Base-by-base conservation (phyloP, 2,329 filamentous ascomycete genomes). In the Thermoascus crustaceus region DNA sequence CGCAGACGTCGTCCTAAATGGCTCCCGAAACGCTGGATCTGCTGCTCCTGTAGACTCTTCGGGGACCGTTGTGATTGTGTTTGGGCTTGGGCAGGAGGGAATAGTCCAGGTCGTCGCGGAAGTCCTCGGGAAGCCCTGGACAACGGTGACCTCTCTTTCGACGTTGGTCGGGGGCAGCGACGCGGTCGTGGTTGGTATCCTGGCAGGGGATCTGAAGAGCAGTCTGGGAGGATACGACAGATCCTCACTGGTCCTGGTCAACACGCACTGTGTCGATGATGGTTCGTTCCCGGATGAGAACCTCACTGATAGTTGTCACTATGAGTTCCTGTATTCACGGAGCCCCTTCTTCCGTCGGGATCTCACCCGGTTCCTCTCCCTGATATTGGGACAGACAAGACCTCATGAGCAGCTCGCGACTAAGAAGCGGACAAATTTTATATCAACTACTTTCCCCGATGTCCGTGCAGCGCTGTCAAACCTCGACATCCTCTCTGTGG, bases 361-460 rank as follows among this genome's bases (percentile, higher is more conserved):
- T 53, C 66, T 91, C 30, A 77, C 84, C 7, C 76, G 85, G 23
- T 91, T 88, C 53, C 73, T 87, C 17, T 83, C 84, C 4, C 80
- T 91, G 53, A 79, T 82, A 4, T 66, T 91, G 17, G 85, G 85
- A 7, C 85, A 91, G 62, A 80, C 82, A 44, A 80, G 76, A 51
- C 81, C 82, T 37, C 84, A 93, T 54, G 78, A 82, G 47, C 80
- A 83, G 38, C 66, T 93, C 34, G 53, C 55, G 19, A 60, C 79
- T 33, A 91, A 91, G 54, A 72, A 76, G 25, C 74, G 85, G 50
- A 91, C 85, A 0, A 88, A 84, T 48, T 79, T 91, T 52, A 86
- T 93, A 45, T 91, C 85, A 4, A 91, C 85, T 1, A 93, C 86
- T 0, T 93, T 93, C 46, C 82, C 85, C 0, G 85, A 94, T 54